Conservation (phyloP, 176 grass and related monocot species). For the Oryza rufipogon region DNA sequence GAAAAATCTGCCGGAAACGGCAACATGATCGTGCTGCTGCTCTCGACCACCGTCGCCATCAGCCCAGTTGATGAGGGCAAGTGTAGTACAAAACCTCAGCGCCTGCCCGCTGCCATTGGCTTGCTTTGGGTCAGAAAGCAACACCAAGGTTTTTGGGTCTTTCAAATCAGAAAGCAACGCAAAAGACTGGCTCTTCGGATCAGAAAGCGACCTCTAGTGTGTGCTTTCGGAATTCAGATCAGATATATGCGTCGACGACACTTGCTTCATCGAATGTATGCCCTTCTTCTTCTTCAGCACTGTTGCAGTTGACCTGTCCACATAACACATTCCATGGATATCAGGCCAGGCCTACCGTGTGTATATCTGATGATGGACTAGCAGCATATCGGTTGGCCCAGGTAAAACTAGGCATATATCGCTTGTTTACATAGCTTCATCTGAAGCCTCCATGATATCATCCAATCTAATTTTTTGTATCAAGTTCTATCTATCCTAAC, state of each 20-base stretch:
- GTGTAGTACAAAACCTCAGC: background rate
- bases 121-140: background rate
- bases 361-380: background rate
- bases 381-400: background rate
- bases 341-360: background rate
- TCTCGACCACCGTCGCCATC: background rate
- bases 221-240: background rate
- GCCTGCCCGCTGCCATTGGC: constrained; percentile 18
- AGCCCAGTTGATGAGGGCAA: background rate
- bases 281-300: too few species aligned
- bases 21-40: constrained; percentile 31
- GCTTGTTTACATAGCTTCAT: background rate
- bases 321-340: background rate
- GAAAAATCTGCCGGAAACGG: constrained; percentile 35
- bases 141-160: background rate
- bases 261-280: background rate
- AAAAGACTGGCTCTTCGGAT: background rate
- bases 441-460: background rate
- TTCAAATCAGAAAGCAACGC: constrained; percentile 15
- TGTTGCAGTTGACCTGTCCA: background rate
- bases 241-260: background rate
- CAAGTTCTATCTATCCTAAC: background rate
- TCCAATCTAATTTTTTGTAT: background rate
- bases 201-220: background rate
- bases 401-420: background rate